A percentile compares a stretch with the other conserved stretches of the same genome.
These are phyloP conservation scores for Kurtzmaniella quercitrusa DNA, from an alignment of 1,139 yeast genomes.

Conservation along the genomic window DNA sequence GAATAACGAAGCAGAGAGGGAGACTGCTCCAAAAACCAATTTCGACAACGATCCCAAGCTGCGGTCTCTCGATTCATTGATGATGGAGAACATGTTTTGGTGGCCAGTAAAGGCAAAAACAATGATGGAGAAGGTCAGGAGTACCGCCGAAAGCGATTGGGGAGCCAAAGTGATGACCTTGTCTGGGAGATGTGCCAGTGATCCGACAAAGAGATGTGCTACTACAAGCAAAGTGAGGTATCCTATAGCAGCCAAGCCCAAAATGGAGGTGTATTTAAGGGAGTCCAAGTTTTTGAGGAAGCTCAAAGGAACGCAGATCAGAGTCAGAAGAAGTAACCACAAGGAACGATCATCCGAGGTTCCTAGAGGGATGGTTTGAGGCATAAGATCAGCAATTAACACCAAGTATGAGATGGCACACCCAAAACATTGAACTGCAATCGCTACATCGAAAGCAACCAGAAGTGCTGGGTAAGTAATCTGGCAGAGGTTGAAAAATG, in stretches of 20 bases:
- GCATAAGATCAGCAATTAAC: slow-evolving; percentile 45
- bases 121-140: slow-evolving; percentile 53
- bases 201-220: slow-evolving; percentile 29
- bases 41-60: slow-evolving; percentile 14
- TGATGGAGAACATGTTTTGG: slow-evolving; percentile 47
- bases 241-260: slow-evolving; percentile 38
- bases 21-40: slow-evolving; percentile 55
- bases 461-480: slow-evolving; percentile 83
- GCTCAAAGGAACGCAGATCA: slow-evolving; percentile 39
- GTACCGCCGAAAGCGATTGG: slow-evolving; percentile 52
- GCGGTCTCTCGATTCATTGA: slow-evolving; percentile 30
- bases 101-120: slow-evolving; percentile 50
- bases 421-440: slow-evolving; percentile 74
- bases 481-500: slow-evolving; percentile 80
- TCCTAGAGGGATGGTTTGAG: slow-evolving; percentile 23
- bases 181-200: slow-evolving; percentile 35
- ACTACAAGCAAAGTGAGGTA: slow-evolving; percentile 38
- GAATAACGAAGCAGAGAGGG: slow-evolving; percentile 30
- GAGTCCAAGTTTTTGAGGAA: slow-evolving; percentile 43
- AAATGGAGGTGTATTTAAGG: slow-evolving; percentile 38
- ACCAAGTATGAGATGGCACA: slow-evolving; percentile 45
- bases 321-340: slow-evolving; percentile 35
- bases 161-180: slow-evolving; percentile 52
- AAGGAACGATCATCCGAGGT: slow-evolving; percentile 23
- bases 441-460: slow-evolving; percentile 79